Conservation (phyloP, 2,329 filamentous ascomycete species). For the Elsinoe necatrix region DNA sequence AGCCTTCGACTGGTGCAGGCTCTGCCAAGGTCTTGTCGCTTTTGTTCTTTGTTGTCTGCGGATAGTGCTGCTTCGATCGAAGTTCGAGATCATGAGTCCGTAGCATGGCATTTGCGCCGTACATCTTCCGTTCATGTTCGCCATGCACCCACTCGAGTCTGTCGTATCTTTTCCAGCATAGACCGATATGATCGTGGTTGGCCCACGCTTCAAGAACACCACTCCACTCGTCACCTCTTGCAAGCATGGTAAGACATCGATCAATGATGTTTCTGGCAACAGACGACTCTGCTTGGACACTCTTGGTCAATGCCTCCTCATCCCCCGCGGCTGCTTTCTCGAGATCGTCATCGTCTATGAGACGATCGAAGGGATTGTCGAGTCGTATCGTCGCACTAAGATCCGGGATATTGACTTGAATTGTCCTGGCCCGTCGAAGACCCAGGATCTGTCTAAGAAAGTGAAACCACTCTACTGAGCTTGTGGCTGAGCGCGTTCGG, state of each 20-base stretch:
- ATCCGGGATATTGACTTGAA: slow-evolving; percentile 56
- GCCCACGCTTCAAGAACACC: slow-evolving; percentile 53
- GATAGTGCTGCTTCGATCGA: slow-evolving; percentile 57
- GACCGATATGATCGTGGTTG: slow-evolving; percentile 50
- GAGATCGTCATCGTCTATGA: slow-evolving; percentile 38
- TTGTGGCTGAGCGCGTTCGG: slow-evolving; percentile 51
- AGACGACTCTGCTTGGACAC: slow-evolving; percentile 45
- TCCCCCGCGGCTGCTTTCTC: slow-evolving; percentile 37
- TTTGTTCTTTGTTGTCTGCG: slow-evolving; percentile 39
- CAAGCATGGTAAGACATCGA: slow-evolving; percentile 51
- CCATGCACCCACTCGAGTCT: slow-evolving; percentile 61
- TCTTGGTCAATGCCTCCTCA: slow-evolving; percentile 38
- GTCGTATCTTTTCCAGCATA: slow-evolving; percentile 63
- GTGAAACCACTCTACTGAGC: slow-evolving; percentile 61
- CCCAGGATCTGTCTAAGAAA: slow-evolving; percentile 54
- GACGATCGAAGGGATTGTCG: slow-evolving; percentile 50
- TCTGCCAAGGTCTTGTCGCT: slow-evolving; percentile 44
- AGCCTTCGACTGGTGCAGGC: slow-evolving; percentile 56
- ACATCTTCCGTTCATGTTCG: slow-evolving; percentile 58
- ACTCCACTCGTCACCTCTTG: slow-evolving; percentile 49
- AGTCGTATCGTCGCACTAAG: slow-evolving; percentile 51
- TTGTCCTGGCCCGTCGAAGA: slow-evolving; percentile 46
- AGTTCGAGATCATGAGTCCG: slow-evolving; percentile 58
- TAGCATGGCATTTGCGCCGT: slow-evolving; percentile 59
- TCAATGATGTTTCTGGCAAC: slow-evolving; percentile 49